Conservation (phyloP, 192 early-diverging fungal species). For the Allomyces macrogynus region DNA sequence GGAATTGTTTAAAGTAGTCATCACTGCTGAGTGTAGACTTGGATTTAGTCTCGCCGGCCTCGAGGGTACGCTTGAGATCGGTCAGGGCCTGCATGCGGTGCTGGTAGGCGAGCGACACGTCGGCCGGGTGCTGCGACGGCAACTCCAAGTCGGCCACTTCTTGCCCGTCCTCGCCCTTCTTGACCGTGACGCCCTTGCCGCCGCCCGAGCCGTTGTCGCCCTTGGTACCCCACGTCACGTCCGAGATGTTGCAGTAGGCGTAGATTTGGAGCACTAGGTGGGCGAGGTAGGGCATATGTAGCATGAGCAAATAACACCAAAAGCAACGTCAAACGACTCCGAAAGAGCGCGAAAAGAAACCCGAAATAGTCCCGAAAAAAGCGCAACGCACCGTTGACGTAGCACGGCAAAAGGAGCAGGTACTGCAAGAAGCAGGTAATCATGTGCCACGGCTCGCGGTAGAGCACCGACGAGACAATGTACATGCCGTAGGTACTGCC, state of each 20-base stretch:
- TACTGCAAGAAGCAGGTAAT: slow-evolving; percentile 49
- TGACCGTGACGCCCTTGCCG: slow-evolving; percentile 21
- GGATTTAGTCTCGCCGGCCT: neutral
- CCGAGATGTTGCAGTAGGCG: slow-evolving; percentile 67
- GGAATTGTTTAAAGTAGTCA: slow-evolving; percentile 54
- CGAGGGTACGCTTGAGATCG: neutral
- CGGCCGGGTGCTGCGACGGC: slow-evolving; percentile 7
- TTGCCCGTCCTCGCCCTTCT: slow-evolving; percentile 21
- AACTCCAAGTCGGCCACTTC: slow-evolving; percentile 25
- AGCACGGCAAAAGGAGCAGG: slow-evolving; percentile 51
- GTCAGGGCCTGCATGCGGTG: neutral
- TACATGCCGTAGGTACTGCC: slow-evolving; percentile 47
- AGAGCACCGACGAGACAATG: slow-evolving; percentile 36
- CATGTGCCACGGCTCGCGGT: slow-evolving; percentile 62
- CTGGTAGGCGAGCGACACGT: neutral
- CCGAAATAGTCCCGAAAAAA: too few species aligned
- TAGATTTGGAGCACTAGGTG: slow-evolving; percentile 47
- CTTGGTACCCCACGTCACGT: slow-evolving; percentile 73
- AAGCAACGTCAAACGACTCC: too few species aligned
- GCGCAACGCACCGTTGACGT: slow-evolving; percentile 24
- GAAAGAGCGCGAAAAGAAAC: too few species aligned
- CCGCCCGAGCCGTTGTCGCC: slow-evolving; percentile 38
- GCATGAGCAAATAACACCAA: too few species aligned
- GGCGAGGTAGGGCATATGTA: too few species aligned
- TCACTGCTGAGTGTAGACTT: slow-evolving; percentile 19